Percentiles rank a stretch among this genome's conserved stretches.
Evolutionary conservation across 257 asterid species (phyloP).

Genomic region (Solanum sparsipilum): DNA sequence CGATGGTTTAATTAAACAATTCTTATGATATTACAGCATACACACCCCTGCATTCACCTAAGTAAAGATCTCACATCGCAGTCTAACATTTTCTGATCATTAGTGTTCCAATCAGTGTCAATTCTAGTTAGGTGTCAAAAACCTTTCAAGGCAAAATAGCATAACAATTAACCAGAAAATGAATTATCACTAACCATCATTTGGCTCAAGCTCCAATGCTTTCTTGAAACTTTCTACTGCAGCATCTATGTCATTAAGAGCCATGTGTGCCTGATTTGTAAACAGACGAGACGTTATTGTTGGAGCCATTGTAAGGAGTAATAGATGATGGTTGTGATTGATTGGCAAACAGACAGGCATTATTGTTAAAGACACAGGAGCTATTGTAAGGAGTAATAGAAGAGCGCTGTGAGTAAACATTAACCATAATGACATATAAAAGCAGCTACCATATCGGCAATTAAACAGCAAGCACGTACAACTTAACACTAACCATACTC

Average conservation of each 20-base stretch:
- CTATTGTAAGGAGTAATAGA: background rate
- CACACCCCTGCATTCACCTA: background rate
- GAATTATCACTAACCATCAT: conserved; percentile 54
- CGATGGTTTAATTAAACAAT: background rate
- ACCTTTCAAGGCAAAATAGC: background rate
- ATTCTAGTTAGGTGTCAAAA: background rate
- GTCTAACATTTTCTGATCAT: background rate
- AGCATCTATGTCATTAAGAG: conserved; percentile 86
- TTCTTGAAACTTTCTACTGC: conserved; percentile 83
- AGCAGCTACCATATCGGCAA: background rate
- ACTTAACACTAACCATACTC: background rate
- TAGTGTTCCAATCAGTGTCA: background rate
- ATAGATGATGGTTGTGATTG: conserved; percentile 9
- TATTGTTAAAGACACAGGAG: background rate
- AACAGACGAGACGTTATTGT: background rate
- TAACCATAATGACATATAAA: background rate
- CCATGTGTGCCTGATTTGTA: conserved; percentile 65
- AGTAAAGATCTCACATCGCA: background rate
- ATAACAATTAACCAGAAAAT: background rate
- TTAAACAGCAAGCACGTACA: background rate
- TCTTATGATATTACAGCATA: background rate
- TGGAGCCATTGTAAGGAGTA: background rate
- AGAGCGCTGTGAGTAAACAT: background rate
- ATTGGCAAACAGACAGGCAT: background rate
- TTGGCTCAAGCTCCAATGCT: conserved; percentile 88